Conservation (phyloP, 2,329 filamentous ascomycete genomes). For the Coniosporium tulheliwenetii region DNA sequence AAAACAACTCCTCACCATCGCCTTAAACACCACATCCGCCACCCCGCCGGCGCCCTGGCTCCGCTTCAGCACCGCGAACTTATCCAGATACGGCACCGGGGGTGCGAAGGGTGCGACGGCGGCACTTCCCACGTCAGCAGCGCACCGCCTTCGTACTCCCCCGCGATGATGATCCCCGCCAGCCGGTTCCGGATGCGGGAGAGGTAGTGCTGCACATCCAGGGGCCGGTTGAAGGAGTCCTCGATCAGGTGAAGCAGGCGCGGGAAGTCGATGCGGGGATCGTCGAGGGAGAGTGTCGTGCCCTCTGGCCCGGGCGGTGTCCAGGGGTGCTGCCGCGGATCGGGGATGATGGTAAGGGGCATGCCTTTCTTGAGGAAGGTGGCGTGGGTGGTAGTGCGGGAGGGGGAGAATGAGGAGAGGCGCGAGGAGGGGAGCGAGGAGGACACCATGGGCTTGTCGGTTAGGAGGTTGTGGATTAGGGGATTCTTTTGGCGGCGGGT, state of each 20-base stretch:
- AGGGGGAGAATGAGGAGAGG: constrained; percentile 26
- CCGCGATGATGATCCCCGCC: constrained; percentile 85
- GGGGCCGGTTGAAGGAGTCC: constrained; percentile 74
- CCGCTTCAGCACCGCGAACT: constrained; percentile 83
- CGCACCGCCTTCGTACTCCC: constrained; percentile 90
- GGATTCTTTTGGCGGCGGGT: constrained; percentile 59
- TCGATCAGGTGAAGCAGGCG: constrained; percentile 79
- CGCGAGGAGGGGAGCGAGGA: constrained; percentile 71
- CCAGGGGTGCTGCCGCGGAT: constrained; percentile 54
- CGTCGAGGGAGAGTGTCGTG: constrained; percentile 48
- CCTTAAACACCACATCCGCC: constrained; percentile 90
- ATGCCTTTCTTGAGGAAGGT: constrained; percentile 87
- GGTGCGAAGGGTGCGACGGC: constrained; percentile 11
- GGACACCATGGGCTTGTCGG: constrained; percentile 84
- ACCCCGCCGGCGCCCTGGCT: constrained; percentile 85
- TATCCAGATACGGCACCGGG: constrained; percentile 79
- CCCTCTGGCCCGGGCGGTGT: constrained; percentile 42
- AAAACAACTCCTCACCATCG: constrained; percentile 83
- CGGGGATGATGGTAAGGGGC: constrained; percentile 69
- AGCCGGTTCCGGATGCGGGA: constrained; percentile 63
- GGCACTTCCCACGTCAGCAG: constrained; percentile 90
- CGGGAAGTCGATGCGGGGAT: constrained; percentile 67
- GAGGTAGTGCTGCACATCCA: constrained; percentile 75
- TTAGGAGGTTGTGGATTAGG: constrained; percentile 87
- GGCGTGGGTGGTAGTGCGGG: constrained; percentile 13